Evolutionary conservation across 1,284 basidiomycete species (phyloP).

Genomic region (Ustilago esculenta): DNA sequence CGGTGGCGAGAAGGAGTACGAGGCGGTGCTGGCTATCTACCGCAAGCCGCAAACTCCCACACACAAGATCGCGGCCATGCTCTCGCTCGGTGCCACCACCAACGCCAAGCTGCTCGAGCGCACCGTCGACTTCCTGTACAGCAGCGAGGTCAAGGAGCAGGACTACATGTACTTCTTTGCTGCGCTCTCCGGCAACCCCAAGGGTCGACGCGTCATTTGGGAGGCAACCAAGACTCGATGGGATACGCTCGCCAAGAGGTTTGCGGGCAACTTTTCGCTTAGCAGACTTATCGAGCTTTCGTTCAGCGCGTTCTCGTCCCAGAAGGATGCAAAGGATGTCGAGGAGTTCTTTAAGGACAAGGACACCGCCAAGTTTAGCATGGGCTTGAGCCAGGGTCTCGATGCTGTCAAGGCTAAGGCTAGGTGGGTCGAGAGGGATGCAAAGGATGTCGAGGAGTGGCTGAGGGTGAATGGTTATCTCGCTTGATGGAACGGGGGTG

Average conservation of each 20-base stretch:
- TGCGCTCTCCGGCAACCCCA: constrained; percentile 61
- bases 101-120: constrained; percentile 61
- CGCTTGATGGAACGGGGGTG: constrained; percentile 11
- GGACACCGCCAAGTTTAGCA: constrained; percentile 69
- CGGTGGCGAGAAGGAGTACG: constrained; percentile 81
- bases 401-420: constrained; percentile 75
- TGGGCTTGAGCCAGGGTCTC: constrained; percentile 75
- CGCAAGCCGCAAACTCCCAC: constrained; percentile 72
- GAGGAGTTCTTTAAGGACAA: constrained; percentile 73
- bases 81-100: constrained; percentile 62
- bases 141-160: constrained; percentile 67
- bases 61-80: constrained; percentile 67
- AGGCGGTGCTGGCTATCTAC: constrained; percentile 72
- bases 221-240: constrained; percentile 65
- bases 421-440: constrained; percentile 74
- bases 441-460: constrained; percentile 71
- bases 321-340: constrained; percentile 76
- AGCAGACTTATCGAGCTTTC: constrained; percentile 69
- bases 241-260: constrained; percentile 72
- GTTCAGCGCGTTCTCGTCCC: constrained; percentile 74
- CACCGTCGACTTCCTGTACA: constrained; percentile 64
- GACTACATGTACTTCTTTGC: constrained; percentile 67
- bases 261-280: constrained; percentile 68
- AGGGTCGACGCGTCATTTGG: constrained; percentile 65
- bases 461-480: constrained; percentile 70